Evolutionary conservation across 441 rosid genomes (phyloP).

Genomic region (Geranium incanum): DNA sequence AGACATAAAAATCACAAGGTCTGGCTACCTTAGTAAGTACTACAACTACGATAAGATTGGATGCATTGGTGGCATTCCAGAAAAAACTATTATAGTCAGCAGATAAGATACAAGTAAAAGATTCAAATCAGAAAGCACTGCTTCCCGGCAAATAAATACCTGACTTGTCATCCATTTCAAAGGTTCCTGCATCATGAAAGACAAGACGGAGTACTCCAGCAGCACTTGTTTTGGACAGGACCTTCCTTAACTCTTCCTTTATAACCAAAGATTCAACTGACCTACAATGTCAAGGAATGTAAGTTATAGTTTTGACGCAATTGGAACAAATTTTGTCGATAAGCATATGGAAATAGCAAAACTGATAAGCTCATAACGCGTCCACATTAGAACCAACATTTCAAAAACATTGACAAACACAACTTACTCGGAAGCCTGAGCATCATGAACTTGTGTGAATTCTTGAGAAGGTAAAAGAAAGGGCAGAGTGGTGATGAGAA

Average conservation of each 20-base stretch:
- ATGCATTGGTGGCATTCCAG: not conserved
- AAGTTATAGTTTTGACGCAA: not conserved
- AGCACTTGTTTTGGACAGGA: constrained; percentile 71
- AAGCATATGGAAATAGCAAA: not conserved
- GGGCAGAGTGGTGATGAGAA: not conserved
- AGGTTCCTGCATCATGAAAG: constrained; percentile 95
- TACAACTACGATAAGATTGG: not conserved
- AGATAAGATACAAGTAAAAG: not conserved
- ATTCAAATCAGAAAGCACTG: not conserved
- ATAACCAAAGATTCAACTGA: constrained; percentile 28
- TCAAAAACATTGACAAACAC: not conserved
- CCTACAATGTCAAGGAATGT: constrained; percentile 23
- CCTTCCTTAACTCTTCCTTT: constrained; percentile 55
- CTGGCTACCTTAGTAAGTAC: not conserved
- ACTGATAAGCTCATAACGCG: not conserved
- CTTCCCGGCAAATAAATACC: constrained; percentile 31
- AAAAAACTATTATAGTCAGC: not conserved
- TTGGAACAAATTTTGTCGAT: not conserved
- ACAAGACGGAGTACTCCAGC: constrained; percentile 92
- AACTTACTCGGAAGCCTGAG: not conserved
- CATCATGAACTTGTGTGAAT: not conserved
- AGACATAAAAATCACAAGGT: not conserved
- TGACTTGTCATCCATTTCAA: constrained; percentile 42
- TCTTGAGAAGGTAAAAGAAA: not conserved
- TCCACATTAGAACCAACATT: not conserved